Evolutionary conservation across 768 basidiomycete genomes (phyloP), one percentile per base, ranked within the genome.

Genomic region (Trametes meyenii): DNA sequence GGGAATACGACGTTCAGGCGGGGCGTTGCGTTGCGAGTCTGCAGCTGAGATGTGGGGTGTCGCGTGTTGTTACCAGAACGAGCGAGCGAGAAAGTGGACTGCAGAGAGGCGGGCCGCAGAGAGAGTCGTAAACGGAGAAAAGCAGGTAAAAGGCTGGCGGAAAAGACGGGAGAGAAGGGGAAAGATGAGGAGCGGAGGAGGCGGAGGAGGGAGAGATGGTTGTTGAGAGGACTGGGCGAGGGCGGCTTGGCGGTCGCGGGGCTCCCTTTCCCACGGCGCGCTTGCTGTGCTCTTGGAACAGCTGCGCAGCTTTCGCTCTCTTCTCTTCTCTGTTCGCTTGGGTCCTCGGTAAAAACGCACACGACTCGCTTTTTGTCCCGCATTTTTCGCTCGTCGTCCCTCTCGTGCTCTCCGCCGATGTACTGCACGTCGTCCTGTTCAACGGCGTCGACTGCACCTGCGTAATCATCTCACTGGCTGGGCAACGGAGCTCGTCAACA

Each of bases 61-160:
- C 61, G 61, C 50, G 56, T 45, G 44, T 51, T 23, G 35, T 38
- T 52, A 54, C 55, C 56, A 57, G 55, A 58, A 57, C 61, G 39
- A 55, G 61, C 40, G 17, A 16, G 17, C n/a, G 38, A 14, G 42
- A 24, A 11, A 26, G 36, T 26, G 24, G 50, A 24, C 16, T 36
- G 19, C 44, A 24, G 42, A 17, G 29, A 5, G 39, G 17, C 3
- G 29, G 29, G 29, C 4, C 8, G 29, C 29, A 33, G 39, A 21
- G 48, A 21, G 26, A 10, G 53, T 46, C 44, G 46, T 44, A 10
- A 45, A 43, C 26, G 38, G 45, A 26, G 43, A 39, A 50, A 24
- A 43, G 19, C 6, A 33, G 39, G 16, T 33, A 16, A 17, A 44
- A 44, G 43, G 49, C 19, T 29, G 24, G n/a, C 16, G 52, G 5